Evolutionary conservation across 768 basidiomycete genomes (phyloP), one percentile per base, ranked within the genome.

Genomic region (Amanita brunnescens): DNA sequence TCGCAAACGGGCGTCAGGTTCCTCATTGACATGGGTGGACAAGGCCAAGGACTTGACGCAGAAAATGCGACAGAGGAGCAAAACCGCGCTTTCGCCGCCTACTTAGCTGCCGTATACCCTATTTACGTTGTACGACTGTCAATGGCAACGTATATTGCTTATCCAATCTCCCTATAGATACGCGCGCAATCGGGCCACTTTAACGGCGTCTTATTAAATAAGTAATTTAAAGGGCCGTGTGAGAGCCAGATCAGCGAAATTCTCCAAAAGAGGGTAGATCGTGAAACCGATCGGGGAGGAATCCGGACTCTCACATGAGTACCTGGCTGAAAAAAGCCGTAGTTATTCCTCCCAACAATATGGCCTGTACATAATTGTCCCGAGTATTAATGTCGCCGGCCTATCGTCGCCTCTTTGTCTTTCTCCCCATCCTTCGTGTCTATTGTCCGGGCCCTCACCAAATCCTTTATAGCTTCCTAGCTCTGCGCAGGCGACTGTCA

Each of bases 51-150:
- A 57, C 12, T 67, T 77, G 42, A 70, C 70, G n/a, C 66, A 67
- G 47, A 76, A 69, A 56, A 62, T 77, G 48, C 66, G 70, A 54
- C 69, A 66, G 58, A 77, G 70, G 57, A 65, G 64, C 53, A 67
- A 52, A 29, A 41, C 49, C 29, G 39, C 33, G 40, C 37, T 50
- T 35, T 47, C 46, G 18, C 24, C 41, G 20, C 42, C 10, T 33
- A 14, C 42, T 29, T 34, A 35, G 32, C 23, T 33, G 9, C 38
- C 38, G 38, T 35, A 45, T 51, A 18, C 50, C 35, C 14, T 14
- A 12, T 29, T 24, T 44, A 43, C 33, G 24, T 48, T 39, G 18
- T 6, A 12, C 24, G 47, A 12, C 33, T 30, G 45, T 20, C 29
- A 21, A 2, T 10, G 21, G 18, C 34, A 45, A 45, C 18, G 30